phyloP scores from a whole-genome alignment of 2,329 filamentous ascomycete species.

The Alternaria postmessia region DNA sequence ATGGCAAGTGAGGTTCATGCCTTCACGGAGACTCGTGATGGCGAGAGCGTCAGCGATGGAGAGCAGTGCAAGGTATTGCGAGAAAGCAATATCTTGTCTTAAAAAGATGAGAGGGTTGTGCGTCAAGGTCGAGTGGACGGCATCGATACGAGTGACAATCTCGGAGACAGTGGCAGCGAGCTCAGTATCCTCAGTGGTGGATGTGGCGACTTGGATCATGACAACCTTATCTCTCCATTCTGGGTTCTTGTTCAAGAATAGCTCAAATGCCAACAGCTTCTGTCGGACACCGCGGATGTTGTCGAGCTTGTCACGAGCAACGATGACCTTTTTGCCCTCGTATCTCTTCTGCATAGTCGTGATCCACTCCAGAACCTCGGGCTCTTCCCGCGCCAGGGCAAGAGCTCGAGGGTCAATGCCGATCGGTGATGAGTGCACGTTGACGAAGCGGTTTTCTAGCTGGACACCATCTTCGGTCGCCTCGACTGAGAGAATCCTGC shows the following conservation, averaged over 20 bases:
- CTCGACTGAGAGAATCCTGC: constrained; percentile 87
- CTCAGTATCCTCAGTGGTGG: constrained; percentile 86
- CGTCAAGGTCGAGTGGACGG: constrained; percentile 85
- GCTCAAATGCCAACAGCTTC: constrained; percentile 89
- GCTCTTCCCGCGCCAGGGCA: constrained; percentile 72
- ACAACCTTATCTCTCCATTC: constrained; percentile 88
- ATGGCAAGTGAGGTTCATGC: constrained; percentile 96
- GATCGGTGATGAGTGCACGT: constrained; percentile 84
- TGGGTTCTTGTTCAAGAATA: constrained; percentile 93
- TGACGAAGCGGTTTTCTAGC: constrained; percentile 90
- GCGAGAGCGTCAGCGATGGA: constrained; percentile 90
- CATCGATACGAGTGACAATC: constrained; percentile 94
- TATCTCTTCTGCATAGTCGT: constrained; percentile 83
- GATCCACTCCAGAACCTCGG: constrained; percentile 80
- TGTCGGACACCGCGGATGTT: constrained; percentile 90
- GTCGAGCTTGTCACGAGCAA: constrained; percentile 93
- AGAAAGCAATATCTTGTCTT: constrained; percentile 91
- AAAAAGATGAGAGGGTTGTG: constrained; percentile 94
- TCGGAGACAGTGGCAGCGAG: constrained; percentile 88
- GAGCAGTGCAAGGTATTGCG: constrained; percentile 90
- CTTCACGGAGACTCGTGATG: constrained; percentile 93
- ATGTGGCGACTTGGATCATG: constrained; percentile 91
- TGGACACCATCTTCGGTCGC: constrained; percentile 88
- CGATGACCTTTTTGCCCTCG: constrained; percentile 86
- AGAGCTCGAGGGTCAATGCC: constrained; percentile 87